Conservation (phyloP, 2,329 filamentous ascomycete species). For the Talaromyces sp. region DNA sequence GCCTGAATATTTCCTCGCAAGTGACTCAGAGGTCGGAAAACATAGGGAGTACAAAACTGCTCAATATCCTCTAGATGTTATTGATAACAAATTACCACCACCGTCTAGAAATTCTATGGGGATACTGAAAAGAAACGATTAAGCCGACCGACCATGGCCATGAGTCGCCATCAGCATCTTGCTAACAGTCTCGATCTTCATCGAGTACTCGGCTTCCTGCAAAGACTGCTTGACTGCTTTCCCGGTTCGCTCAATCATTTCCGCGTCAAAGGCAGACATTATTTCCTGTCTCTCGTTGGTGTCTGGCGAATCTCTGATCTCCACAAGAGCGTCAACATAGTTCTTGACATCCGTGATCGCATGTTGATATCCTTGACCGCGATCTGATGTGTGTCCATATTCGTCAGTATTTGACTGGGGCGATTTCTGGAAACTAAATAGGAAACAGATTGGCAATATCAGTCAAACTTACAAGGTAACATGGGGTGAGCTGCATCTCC, state of each 20-base stretch:
- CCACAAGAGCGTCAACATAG: slow-evolving; percentile 12
- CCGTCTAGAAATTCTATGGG: neutral
- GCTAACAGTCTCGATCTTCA: slow-evolving; percentile 15
- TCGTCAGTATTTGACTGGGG: neutral
- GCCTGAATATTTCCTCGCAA: neutral
- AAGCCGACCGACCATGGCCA: slow-evolving; percentile 15
- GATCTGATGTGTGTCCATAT: neutral
- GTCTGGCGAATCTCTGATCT: neutral
- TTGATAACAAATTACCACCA: neutral
- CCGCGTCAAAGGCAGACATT: slow-evolving; percentile 13
- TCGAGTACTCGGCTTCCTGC: slow-evolving; percentile 16
- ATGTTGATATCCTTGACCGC: slow-evolving; percentile 18
- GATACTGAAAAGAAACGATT: neutral
- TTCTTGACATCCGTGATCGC: slow-evolving; percentile 16
- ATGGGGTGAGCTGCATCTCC: slow-evolving; percentile 19
- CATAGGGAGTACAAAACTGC: neutral
- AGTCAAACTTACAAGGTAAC: slow-evolving; percentile 14
- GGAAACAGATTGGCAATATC: neutral
- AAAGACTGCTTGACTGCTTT: slow-evolving; percentile 18
- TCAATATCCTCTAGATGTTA: neutral
- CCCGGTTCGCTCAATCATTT: slow-evolving; percentile 17
- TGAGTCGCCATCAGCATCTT: slow-evolving; percentile 17
- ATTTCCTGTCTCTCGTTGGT: neutral
- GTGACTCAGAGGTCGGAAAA: neutral
- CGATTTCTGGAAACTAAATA: neutral